A percentile compares a stretch with the other conserved stretches of the same genome.
These are phyloP conservation scores for Lipomyces spencermartinsiae DNA, from an alignment of 805 yeast species.

Conservation along the genomic window DNA sequence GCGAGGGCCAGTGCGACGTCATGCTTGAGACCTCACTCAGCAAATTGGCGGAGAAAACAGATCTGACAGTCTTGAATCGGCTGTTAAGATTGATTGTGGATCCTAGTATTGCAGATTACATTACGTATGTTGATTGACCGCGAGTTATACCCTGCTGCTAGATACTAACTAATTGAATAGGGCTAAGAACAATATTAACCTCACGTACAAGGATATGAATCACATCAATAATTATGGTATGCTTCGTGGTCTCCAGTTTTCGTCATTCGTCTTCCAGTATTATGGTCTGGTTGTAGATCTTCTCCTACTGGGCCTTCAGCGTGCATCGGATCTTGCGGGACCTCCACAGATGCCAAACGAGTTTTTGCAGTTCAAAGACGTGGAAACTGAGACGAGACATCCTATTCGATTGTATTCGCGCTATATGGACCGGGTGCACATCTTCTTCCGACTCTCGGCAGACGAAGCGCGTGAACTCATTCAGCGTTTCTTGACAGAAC, in stretches of 20 bases:
- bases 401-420: slow-evolving; percentile 85
- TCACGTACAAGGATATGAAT: slow-evolving; percentile 92
- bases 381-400: slow-evolving; percentile 63
- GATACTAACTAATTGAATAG: slow-evolving; percentile 44
- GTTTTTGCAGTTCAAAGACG: slow-evolving; percentile 72
- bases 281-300: slow-evolving; percentile 87
- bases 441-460: slow-evolving; percentile 75
- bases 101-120: slow-evolving; percentile 91
- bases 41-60: slow-evolving; percentile 83
- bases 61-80: slow-evolving; percentile 83
- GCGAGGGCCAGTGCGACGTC: slow-evolving; percentile 78
- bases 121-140: slow-evolving; percentile 46
- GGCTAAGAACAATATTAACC: slow-evolving; percentile 81
- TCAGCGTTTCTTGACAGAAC: slow-evolving; percentile 76
- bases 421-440: slow-evolving; percentile 79
- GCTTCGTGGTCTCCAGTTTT: slow-evolving; percentile 85
- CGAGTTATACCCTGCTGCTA: neutral
- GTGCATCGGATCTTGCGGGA: slow-evolving; percentile 90
- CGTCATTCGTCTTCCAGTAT: slow-evolving; percentile 87
- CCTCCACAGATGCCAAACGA: slow-evolving; percentile 67
- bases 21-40: slow-evolving; percentile 77
- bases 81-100: slow-evolving; percentile 81
- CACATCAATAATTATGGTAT: slow-evolving; percentile 89
- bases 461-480: slow-evolving; percentile 78
- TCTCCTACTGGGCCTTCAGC: slow-evolving; percentile 78